Evolutionary conservation across 2,329 filamentous ascomycete species (phyloP), one percentile per base, ranked within the genome.

Genomic region (Clonostachys rhizophaga): DNA sequence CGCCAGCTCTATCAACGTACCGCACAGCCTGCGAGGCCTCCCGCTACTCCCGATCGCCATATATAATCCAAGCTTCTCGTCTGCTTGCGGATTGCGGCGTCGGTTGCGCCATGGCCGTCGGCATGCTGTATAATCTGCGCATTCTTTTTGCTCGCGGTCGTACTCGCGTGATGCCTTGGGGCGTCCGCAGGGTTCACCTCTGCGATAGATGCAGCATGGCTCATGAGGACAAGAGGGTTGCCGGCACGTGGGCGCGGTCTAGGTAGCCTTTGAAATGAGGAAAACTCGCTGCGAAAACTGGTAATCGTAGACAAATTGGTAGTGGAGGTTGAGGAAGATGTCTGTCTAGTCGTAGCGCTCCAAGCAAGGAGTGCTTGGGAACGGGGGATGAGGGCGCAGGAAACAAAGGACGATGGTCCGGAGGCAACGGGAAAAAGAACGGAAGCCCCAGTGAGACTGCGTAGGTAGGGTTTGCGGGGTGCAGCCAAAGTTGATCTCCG

Each of bases 1-100:
- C 24, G 24, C 24, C 24, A 30, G 24, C 24, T 34, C n/a, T 20
- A 24, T 37, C 33, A 49, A 75, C 87, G 59, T 81, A 96, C 91
- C 54, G 89, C 91, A 71, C 91, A 96, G 54, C 92, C 94, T 46
- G 94, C 94, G 49, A 96, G 55, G 14, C 94, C 94, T 43, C 94
- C 94, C 3, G 94, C 92, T 34, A 95, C 70, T 34, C 89, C 89
- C 51, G 87, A 94, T 57, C 89, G 83, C 68, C 90, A 76, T 40
- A 94, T 72, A 68, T 97, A 97, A 57, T 95, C 88, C 54, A 87
- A 71, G 62, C 85, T 94, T 62, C 86, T 83, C 57, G 76, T 76
- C 53, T 72, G 61, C 54, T 70, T 66, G 30, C 71, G 65, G 48
- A 75, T 63, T 56, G 75, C 54, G 16, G 54, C 49, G 37, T 62